Evolutionary conservation across 1,284 basidiomycete genomes (phyloP), one percentile per base, ranked within the genome.

Genomic region (Apiotrichum brassicae): DNA sequence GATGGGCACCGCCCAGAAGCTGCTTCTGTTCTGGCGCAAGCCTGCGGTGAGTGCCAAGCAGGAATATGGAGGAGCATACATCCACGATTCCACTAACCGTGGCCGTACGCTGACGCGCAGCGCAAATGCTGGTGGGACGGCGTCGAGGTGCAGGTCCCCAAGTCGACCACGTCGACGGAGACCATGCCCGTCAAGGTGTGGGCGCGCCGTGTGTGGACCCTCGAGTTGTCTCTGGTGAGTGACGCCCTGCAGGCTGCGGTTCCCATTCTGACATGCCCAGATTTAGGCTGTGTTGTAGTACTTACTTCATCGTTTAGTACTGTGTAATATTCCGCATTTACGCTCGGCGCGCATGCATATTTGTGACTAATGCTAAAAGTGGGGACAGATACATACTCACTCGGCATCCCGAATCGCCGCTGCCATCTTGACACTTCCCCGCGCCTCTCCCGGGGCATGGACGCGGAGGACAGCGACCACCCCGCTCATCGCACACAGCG

Each of bases 61-160:
- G 9, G 13, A n/a, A 12, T 34, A 8, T 1, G 2, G 9, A 11
- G 7, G 3, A 9, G 28, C 28, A 30, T 8, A 8, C 28, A 30
- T n/a, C n/a, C 33, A 34, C 42, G 48, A 59, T 44, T 48, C 33
- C 41, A 33, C 39, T 28, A 25, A 46, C 28, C 7, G n/a, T n/a
- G n/a, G n/a, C n/a, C n/a, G n/a, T n/a, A n/a, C n/a, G n/a, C n/a
- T n/a, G n/a, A n/a, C 39, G 19, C 6, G 22, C 57, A 93, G 90
- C 81, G 94, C 46, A 99, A 99, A 75, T 98, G 95, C 75, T 99
- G 94, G 94, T 99, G 94, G 94, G 95, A 99, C 65, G 93, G 93
- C 16, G 81, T 93, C 43, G 92, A 97, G 61, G 82, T 97, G 32
- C 86, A 93, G 47, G 72, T 97, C 20, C 80, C 83, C 8, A 57